Evolutionary conservation across 1,139 yeast genomes (phyloP).

Genomic region (Nakaseomyces nivariensis): DNA sequence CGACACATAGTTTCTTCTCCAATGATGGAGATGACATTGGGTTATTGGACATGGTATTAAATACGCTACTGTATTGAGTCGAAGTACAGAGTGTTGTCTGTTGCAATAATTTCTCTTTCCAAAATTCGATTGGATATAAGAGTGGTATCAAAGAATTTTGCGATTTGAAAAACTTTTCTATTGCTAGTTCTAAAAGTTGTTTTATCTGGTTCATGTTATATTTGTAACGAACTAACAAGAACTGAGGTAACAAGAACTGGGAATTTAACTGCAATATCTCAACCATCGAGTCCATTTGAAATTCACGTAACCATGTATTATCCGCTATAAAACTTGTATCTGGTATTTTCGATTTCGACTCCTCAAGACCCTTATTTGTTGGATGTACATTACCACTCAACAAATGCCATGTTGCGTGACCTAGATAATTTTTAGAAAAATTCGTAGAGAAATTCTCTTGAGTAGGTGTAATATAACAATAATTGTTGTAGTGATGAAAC

Average conservation of each 20-base stretch:
- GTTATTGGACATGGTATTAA: not conserved
- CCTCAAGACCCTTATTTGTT: not conserved
- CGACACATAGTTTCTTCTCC: not conserved
- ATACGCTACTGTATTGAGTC: not conserved
- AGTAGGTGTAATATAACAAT: conserved; percentile 3
- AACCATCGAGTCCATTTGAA: conserved; percentile 2
- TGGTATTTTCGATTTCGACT: not conserved
- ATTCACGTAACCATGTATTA: conserved; percentile 1
- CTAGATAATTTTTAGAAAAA: conserved; percentile 14
- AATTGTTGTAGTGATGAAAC: conserved; percentile 21
- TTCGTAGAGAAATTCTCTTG: conserved; percentile 2
- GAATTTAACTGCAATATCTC: conserved; percentile 13
- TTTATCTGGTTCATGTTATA: conserved; percentile 11
- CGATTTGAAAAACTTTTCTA: conserved; percentile 14
- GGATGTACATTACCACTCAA: conserved; percentile 6
- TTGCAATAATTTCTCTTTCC: conserved; percentile 9
- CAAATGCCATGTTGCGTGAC: conserved; percentile 22
- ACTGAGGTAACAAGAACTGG: conserved; percentile 16
- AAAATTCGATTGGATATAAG: conserved; percentile 16
- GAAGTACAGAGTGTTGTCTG: conserved; percentile 3
- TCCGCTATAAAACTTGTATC: conserved; percentile 1
- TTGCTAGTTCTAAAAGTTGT: conserved; percentile 9
- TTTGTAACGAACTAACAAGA: conserved; percentile 16
- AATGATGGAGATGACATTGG: not conserved
- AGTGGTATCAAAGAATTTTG: conserved; percentile 24